These are phyloP conservation scores for Lipomyces sp. DNA, from an alignment of 805 yeast genomes.

Conservation along the genomic window DNA sequence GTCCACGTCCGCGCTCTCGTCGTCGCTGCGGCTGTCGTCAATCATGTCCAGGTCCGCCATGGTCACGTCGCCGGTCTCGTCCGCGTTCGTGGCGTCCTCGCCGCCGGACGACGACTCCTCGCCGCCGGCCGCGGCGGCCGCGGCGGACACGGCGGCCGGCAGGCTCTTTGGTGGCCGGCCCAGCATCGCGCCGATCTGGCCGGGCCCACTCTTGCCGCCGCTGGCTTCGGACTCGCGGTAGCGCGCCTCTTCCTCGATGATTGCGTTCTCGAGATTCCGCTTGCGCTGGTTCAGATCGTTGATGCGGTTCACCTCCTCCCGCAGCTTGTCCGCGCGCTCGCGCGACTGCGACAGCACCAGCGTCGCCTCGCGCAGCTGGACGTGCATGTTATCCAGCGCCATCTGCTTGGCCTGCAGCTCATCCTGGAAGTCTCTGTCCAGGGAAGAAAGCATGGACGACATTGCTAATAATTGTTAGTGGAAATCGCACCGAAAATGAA, in stretches of 20 bases:
- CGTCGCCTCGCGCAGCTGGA: conserved; percentile 57
- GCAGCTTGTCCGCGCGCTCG: conserved; percentile 52
- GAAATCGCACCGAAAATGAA: too few relatives aligned
- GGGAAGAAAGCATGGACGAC: conserved; percentile 47
- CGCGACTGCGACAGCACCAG: conserved; percentile 48
- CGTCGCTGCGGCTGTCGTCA: conserved; percentile 27
- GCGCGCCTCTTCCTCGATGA: conserved; percentile 57
- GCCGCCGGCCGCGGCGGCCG: not conserved
- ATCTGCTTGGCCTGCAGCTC: conserved; percentile 55
- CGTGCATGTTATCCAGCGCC: conserved; percentile 52
- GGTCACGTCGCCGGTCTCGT: conserved; percentile 18
- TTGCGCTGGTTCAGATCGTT: conserved; percentile 54
- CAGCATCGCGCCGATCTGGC: not conserved
- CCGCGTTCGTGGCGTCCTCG: conserved; percentile 14
- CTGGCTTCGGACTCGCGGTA: conserved; percentile 39
- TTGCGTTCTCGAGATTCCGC: conserved; percentile 58
- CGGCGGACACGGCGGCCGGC: not conserved
- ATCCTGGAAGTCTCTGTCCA: conserved; percentile 57
- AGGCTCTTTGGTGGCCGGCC: too few relatives aligned
- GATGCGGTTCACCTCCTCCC: conserved; percentile 43
- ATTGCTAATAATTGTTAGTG: conserved; percentile 39
- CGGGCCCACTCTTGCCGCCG: not conserved
- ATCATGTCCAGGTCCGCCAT: conserved; percentile 25
- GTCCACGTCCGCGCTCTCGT: conserved; percentile 58
- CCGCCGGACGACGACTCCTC: conserved; percentile 5